These are phyloP conservation scores for Amylocarpus encephaloides DNA, from an alignment of 2,329 filamentous ascomycete species.

Conservation along the genomic window DNA sequence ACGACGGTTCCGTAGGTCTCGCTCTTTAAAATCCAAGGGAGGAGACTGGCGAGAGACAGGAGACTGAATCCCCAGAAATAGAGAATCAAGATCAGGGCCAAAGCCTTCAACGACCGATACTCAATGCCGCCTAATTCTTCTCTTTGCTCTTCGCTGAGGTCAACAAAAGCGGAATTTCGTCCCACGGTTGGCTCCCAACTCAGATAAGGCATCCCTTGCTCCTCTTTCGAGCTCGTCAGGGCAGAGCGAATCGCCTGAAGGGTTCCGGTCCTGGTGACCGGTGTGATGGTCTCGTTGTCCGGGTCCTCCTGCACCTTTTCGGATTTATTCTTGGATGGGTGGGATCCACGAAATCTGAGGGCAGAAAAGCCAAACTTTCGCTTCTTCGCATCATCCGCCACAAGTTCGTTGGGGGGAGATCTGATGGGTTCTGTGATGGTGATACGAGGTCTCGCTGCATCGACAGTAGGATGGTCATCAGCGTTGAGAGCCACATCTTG, in stretches of 20 bases:
- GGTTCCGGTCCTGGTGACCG: slow-evolving; percentile 35
- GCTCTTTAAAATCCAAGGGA: slow-evolving; percentile 72
- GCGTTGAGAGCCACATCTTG: slow-evolving; percentile 9
- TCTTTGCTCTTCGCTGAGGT: slow-evolving; percentile 81
- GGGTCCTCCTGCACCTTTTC: slow-evolving; percentile 22
- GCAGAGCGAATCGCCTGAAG: slow-evolving; percentile 50
- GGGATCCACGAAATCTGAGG: slow-evolving; percentile 41
- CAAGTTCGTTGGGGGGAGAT: slow-evolving; percentile 24
- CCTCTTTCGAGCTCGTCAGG: slow-evolving; percentile 40
- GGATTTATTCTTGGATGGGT: slow-evolving; percentile 33
- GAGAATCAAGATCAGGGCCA: slow-evolving; percentile 67
- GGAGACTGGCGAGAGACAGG: slow-evolving; percentile 64
- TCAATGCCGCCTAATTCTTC: slow-evolving; percentile 96
- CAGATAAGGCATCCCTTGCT: slow-evolving; percentile 70
- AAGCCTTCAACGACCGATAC: slow-evolving; percentile 82
- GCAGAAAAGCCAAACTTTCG: slow-evolving; percentile 17
- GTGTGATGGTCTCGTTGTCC: slow-evolving; percentile 1
- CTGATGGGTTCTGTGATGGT: slow-evolving; percentile 26
- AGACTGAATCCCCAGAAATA: slow-evolving; percentile 85
- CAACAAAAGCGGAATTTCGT: slow-evolving; percentile 87
- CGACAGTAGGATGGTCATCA: slow-evolving; percentile 19
- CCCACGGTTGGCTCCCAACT: slow-evolving; percentile 91
- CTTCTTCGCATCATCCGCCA: slow-evolving; percentile 22
- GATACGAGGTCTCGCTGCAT: slow-evolving; percentile 28
- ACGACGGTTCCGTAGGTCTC: slow-evolving; percentile 59